These are phyloP conservation scores for Rhizophora apiculata DNA, from an alignment of 345 rosid genomes.

Conservation along the genomic window DNA sequence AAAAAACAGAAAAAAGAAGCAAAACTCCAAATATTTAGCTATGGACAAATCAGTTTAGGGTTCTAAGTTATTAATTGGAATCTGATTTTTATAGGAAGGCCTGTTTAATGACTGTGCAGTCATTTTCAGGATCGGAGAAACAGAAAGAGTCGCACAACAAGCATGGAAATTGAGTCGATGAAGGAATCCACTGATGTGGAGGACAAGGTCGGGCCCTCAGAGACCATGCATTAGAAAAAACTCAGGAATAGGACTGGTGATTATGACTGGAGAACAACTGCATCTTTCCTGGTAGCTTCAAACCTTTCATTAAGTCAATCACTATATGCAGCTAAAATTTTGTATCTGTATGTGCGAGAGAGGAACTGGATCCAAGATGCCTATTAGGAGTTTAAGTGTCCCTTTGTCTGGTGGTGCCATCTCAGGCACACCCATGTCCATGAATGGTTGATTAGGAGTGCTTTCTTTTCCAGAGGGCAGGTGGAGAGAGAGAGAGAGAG, in stretches of 20 bases:
- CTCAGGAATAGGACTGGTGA: slow-evolving; percentile 33
- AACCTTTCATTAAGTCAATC: slow-evolving; percentile 15
- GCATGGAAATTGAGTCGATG: slow-evolving; percentile 74
- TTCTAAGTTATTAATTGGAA: too few species aligned
- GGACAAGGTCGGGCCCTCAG: slow-evolving; percentile 34
- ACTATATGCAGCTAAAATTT: slow-evolving; percentile 19
- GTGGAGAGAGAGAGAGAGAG: background rate
- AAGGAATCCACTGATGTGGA: slow-evolving; percentile 56
- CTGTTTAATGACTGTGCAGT: too few species aligned
- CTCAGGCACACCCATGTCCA: background rate
- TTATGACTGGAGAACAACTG: slow-evolving; percentile 14
- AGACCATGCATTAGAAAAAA: slow-evolving; percentile 30
- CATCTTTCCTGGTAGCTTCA: slow-evolving; percentile 7
- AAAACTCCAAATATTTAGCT: too few species aligned
- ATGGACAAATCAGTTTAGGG: too few species aligned
- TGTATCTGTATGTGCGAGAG: slow-evolving; percentile 7
- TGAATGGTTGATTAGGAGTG: background rate
- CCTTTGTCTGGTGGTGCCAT: too few species aligned
- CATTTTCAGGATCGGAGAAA: slow-evolving; percentile 66
- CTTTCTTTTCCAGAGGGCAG: background rate
- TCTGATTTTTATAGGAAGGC: too few species aligned
- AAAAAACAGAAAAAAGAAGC: too few species aligned
- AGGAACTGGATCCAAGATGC: background rate
- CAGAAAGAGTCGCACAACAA: slow-evolving; percentile 63
- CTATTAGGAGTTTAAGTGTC: too few species aligned